Percentiles rank a stretch among this genome's conserved stretches.
phyloP scores from a whole-genome alignment of 495 filamentous ascomycete genomes.

The Penicillium alfredii region DNA sequence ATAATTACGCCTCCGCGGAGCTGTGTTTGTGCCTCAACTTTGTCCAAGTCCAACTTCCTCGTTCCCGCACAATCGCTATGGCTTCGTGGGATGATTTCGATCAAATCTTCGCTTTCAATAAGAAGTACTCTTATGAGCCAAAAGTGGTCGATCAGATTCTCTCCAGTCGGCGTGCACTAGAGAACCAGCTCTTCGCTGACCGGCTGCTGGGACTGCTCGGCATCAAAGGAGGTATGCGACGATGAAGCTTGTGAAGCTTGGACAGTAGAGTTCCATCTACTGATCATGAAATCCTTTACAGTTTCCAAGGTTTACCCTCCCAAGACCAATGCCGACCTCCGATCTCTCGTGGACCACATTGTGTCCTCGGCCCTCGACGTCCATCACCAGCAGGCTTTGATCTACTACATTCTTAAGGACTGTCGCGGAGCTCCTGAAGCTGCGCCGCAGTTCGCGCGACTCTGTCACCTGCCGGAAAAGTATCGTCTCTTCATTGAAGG shows the following conservation, averaged over 20 bases:
- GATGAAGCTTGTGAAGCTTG: not conserved
- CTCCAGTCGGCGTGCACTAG: slow-evolving; percentile 53
- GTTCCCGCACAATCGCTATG: slow-evolving; percentile 22
- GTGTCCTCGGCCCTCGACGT: slow-evolving; percentile 51
- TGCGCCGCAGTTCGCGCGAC: slow-evolving; percentile 46
- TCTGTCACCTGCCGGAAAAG: slow-evolving; percentile 56
- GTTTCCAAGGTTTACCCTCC: slow-evolving; percentile 64
- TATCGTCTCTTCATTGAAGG: slow-evolving; percentile 74
- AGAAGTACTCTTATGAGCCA: slow-evolving; percentile 56
- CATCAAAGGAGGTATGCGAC: slow-evolving; percentile 54
- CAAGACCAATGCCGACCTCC: slow-evolving; percentile 54
- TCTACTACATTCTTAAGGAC: slow-evolving; percentile 78
- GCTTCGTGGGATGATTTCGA: slow-evolving; percentile 53
- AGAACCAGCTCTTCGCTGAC: slow-evolving; percentile 69
- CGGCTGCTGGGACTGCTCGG: slow-evolving; percentile 63
- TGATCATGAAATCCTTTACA: slow-evolving; percentile 17
- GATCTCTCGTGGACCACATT: slow-evolving; percentile 59
- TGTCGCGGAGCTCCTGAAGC: slow-evolving; percentile 50
- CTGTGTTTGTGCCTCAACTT: no score
- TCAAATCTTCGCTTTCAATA: slow-evolving; percentile 56
- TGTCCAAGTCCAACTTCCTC: no score
- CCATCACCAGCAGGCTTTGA: slow-evolving; percentile 68
- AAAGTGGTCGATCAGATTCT: slow-evolving; percentile 52
- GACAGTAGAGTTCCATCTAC: no score
- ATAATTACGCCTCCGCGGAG: slow-evolving; percentile 18